phyloP scores from a whole-genome alignment of 805 yeast species.

The Kazachstania taianensis region DNA sequence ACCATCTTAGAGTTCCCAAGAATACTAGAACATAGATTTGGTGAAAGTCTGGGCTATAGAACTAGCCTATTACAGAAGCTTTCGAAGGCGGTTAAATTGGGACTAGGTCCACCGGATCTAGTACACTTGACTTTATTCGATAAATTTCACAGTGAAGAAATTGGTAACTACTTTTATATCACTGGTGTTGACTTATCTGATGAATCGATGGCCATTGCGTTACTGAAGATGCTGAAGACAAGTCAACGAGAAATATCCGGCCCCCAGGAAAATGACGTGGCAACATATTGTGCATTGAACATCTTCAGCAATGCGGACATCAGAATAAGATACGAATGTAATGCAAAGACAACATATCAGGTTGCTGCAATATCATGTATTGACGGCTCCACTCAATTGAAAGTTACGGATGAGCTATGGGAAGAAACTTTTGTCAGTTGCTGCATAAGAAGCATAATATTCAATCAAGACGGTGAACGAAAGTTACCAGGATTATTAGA shows the following conservation, averaged over 20 bases:
- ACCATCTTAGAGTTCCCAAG: conserved; percentile 17
- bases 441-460: conserved; percentile 44
- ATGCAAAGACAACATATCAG: conserved; percentile 24
- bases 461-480: conserved; percentile 42
- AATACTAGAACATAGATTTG: conserved; percentile 21
- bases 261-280: conserved; percentile 18
- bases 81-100: conserved; percentile 18
- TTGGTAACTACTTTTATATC: conserved; percentile 40
- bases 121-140: conserved; percentile 37
- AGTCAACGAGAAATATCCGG: conserved; percentile 9
- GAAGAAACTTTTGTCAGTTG: conserved; percentile 50
- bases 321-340: conserved; percentile 43
- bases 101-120: conserved; percentile 71
- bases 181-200: conserved; percentile 40
- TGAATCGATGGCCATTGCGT: conserved; percentile 38
- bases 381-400: conserved; percentile 22
- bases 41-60: conserved; percentile 26
- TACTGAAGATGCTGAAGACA: conserved; percentile 32
- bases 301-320: conserved; percentile 65
- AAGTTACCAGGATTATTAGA: conserved; percentile 52
- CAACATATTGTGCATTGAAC: conserved; percentile 62
- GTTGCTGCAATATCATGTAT: conserved; percentile 25
- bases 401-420: conserved; percentile 38
- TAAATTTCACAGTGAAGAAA: conserved; percentile 34
- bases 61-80: conserved; percentile 15